Evolutionary conservation across 345 rosid genomes (phyloP).

Genomic region (Eucalyptus tenuipes): DNA sequence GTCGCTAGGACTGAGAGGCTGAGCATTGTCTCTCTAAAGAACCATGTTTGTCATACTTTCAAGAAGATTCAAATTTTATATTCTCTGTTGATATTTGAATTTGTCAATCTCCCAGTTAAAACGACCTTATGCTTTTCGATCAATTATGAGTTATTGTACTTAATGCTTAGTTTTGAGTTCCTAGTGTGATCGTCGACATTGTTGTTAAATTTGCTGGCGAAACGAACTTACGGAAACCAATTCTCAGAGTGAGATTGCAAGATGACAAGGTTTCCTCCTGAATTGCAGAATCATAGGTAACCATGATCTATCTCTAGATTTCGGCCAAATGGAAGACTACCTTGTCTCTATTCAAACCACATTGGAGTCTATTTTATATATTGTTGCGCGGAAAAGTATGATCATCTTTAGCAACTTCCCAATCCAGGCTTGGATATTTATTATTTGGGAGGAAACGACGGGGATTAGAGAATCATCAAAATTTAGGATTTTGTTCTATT

Average conservation of each 20-base stretch:
- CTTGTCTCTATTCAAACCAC: no score
- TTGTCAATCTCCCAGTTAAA: not conserved
- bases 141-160: not conserved
- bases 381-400: no score
- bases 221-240: not conserved
- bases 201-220: not conserved
- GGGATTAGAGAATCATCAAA: no score
- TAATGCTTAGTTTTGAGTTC: not conserved
- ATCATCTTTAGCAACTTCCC: no score
- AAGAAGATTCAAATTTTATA: not conserved
- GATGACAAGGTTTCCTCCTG: not conserved
- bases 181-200: no score
- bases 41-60: not conserved
- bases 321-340: no score
- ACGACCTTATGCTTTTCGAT: not conserved
- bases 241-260: not conserved
- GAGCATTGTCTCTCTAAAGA: not conserved
- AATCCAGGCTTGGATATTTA: no score
- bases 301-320: not conserved
- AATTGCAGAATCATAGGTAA: not conserved
- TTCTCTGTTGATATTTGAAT: not conserved
- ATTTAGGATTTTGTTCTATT: no score
- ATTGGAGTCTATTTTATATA: no score
- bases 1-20: no score
- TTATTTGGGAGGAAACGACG: no score